Base-by-base conservation (phyloP, 2,329 filamentous ascomycete species). In the Juglanconis oblonga region DNA sequence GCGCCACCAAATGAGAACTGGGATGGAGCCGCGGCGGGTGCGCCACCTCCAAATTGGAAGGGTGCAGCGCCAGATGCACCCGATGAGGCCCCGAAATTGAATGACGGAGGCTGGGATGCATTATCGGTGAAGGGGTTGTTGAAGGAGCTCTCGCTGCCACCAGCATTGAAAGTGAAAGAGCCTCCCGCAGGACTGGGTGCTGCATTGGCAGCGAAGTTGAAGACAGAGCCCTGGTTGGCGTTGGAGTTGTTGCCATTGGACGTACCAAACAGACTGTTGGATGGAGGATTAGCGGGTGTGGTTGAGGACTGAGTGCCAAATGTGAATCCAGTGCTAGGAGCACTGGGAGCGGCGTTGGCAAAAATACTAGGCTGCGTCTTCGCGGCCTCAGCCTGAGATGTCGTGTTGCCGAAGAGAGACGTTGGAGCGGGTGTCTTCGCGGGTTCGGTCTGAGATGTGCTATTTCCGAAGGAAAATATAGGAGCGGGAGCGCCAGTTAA, bases 141-240 rank as follows among this genome's bases (percentile, higher is more conserved):
- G 57, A 77, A 70, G 3, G 77, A 65, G 9, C 63, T 63, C 36
- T 66, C 64, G 48, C 65, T 67, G 6, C 69, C 71, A 5, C 70
- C 74, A 7, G 71, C 68, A 11, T 67, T 72, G 61, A 79, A 79
- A 3, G 72, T 77, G 59, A 79, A 79, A 1, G 73, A 75, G 3
- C 70, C 58, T n/a, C 64, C 61, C 0, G 65, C 68, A 33, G 54
- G 44, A 4, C 52, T 51, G 10, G 59, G 55, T 3, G 59, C 56
- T 11, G 59, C n/a, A 13, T 64, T 67, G 24, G 58, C 64, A 13
- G 70, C 72, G 44, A 74, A 74, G 36, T 54, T 52, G 35, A 63
- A 57, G 8, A 38, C 7, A 4, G 58, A 36, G 40, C 47, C 24
- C n/a, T 35, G 54, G 32, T 52, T 50, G 56, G 58, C 51, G 63